A percentile compares a stretch with the other conserved stretches of the same genome.
These are phyloP conservation scores for Gyrodon lividus DNA, from an alignment of 768 basidiomycete genomes.

Conservation along the genomic window DNA sequence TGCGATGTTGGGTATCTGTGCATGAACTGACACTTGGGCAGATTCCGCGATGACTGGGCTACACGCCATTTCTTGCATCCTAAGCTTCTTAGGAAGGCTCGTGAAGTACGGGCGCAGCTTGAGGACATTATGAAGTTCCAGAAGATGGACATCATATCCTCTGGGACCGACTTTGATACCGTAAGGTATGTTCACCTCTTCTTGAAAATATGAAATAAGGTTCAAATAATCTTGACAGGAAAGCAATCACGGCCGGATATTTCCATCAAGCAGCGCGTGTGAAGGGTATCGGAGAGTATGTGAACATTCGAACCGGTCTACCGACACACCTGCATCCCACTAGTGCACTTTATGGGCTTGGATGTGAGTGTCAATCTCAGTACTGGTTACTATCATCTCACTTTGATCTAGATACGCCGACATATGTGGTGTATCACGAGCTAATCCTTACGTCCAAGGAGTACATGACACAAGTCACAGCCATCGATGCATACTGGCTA, in stretches of 20 bases:
- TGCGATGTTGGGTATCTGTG: conserved; percentile 3
- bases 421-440: conserved; percentile 97
- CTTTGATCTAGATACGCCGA: conserved; percentile 72
- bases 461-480: conserved; percentile 99
- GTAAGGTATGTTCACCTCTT: conserved; percentile 50
- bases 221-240: conserved; percentile 45
- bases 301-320: conserved; percentile 92
- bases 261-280: conserved; percentile 99
- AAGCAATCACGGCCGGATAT: conserved; percentile 96
- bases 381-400: not conserved
- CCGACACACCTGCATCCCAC: conserved; percentile 97
- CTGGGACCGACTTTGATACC: conserved; percentile 93
- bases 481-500: conserved; percentile 96
- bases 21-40: conserved; percentile 29
- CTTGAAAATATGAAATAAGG: not conserved
- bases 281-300: conserved; percentile 99
- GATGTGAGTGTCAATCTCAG: conserved; percentile 57
- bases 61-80: conserved; percentile 96
- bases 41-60: conserved; percentile 92
- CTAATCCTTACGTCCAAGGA: conserved; percentile 92
- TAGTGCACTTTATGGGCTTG: conserved; percentile 92
- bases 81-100: conserved; percentile 89
- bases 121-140: conserved; percentile 99
- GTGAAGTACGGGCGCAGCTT: conserved; percentile 92
- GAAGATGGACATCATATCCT: conserved; percentile 90